These are phyloP conservation scores for Penicillium ochrochloron DNA, from an alignment of 495 filamentous ascomycete genomes.

Conservation along the genomic window DNA sequence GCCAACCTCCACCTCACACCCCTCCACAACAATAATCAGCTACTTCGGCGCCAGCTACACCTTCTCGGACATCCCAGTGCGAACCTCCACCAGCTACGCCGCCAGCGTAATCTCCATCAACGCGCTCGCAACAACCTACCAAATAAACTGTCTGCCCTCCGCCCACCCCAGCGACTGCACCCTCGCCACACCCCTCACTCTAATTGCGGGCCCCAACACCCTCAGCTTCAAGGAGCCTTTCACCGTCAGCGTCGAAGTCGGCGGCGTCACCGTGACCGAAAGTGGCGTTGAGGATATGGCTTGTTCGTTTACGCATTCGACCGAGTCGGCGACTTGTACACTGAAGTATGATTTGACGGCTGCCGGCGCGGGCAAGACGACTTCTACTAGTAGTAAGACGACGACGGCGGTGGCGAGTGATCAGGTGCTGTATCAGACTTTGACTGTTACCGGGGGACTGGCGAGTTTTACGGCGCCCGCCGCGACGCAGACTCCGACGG, in stretches of 20 bases:
- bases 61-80: slow-evolving; percentile 1
- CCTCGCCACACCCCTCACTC: slow-evolving; percentile 26
- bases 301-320: slow-evolving; percentile 21
- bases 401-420: background rate
- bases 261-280: background rate
- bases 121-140: slow-evolving; percentile 33
- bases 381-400: slow-evolving; percentile 8
- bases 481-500: slow-evolving; percentile 16
- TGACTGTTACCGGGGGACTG: slow-evolving; percentile 21
- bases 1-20: background rate
- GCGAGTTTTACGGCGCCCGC: slow-evolving; percentile 11
- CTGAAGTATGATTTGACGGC: background rate
- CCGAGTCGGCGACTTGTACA: slow-evolving; percentile 17
- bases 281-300: slow-evolving; percentile 1
- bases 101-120: slow-evolving; percentile 34
- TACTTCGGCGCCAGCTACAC: slow-evolving; percentile 6
- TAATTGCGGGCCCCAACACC: slow-evolving; percentile 31
- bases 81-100: slow-evolving; percentile 24
- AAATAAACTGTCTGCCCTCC: slow-evolving; percentile 27
- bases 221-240: slow-evolving; percentile 10
- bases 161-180: slow-evolving; percentile 29
- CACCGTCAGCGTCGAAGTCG: background rate
- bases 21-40: slow-evolving; percentile 2
- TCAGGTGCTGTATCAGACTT: background rate
- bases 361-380: background rate